phyloP scores from a whole-genome alignment of 1,139 yeast species.

The Blastobotrys buckinghamii region DNA sequence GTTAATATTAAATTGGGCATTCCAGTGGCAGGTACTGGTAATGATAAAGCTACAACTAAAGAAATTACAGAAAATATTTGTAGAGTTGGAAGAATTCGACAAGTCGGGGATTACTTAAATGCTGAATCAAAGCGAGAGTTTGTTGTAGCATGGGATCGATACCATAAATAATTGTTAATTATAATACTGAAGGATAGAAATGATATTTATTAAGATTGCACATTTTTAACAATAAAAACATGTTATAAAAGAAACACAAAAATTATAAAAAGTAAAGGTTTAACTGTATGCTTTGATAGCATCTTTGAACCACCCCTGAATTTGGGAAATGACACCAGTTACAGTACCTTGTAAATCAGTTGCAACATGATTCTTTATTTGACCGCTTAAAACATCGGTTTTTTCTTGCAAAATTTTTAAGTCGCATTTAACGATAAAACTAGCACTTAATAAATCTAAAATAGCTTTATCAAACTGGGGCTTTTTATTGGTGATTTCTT shows the following conservation, averaged over 20 bases:
- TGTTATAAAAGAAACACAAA: neutral
- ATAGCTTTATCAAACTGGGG: constrained; percentile 19
- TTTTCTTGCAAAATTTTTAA: constrained; percentile 12
- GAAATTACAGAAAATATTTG: constrained; percentile 26
- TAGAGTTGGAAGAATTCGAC: constrained; percentile 31
- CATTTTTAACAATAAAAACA: too few species aligned
- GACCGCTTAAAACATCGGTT: constrained; percentile 14
- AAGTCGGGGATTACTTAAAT: constrained; percentile 31
- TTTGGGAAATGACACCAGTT: constrained; percentile 12
- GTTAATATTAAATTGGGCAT: constrained; percentile 25
- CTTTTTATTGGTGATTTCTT: constrained; percentile 17
- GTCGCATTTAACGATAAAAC: constrained; percentile 17
- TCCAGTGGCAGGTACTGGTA: constrained; percentile 12
- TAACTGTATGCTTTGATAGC: constrained; percentile 6
- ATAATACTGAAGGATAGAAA: too few species aligned
- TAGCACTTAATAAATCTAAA: constrained; percentile 17
- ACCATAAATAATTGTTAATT: constrained; percentile 11
- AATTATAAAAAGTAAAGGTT: neutral
- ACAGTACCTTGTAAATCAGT: constrained; percentile 12
- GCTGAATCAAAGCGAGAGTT: constrained; percentile 30
- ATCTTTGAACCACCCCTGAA: constrained; percentile 19
- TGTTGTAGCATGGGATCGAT: constrained; percentile 26
- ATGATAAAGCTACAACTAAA: constrained; percentile 14
- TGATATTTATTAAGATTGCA: too few species aligned
- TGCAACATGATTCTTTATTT: constrained; percentile 14